Evolutionary conservation across 2,329 filamentous ascomycete species (phyloP), one percentile per base, ranked within the genome.

Genomic region (Sclerotinia trifoliorum): DNA sequence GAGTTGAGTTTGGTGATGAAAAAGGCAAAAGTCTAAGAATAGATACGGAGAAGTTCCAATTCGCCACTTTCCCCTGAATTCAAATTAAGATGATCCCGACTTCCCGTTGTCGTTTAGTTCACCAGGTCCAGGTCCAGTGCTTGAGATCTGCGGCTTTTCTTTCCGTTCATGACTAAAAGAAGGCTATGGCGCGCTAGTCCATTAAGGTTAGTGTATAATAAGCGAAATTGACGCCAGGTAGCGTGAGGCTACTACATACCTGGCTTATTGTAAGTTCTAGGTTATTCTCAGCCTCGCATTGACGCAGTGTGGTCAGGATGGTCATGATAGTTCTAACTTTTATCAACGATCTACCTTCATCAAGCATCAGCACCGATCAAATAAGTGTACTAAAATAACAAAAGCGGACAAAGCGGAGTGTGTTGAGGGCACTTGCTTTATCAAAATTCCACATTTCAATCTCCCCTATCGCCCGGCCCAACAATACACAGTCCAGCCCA

Each of bases 281-380:
- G 62, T 32, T 35, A 60, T 49, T 35, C 63, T 58, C 63, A 66
- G 52, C 63, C 63, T 66, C 49, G 52, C 42, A 65, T 35, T 58
- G 42, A 48, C 63, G 29, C 32, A 58, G 17, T 44, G 17, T n/a
- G 35, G 35, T 35, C 35, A 35, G 8, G 35, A 35, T 39, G 21
- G 2, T 58, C 15, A 10, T 39, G 17, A n/a, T 44, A 48, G 44
- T 17, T n/a, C 13, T 21, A 51, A n/a, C 29, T 35, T 49, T 35
- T 17, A 51, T 62, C 58, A 15, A 46, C 26, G 17, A 46, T 52
- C 51, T 13, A 39, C 17, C 24, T 29, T 44, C 17, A n/a, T 8
- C 54, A 64, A 54, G 49, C 8, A 39, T 39, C 8, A n/a, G 29
- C 39, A 19, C 46, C 29, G 46, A 62, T 4, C 17, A 61, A 61